Base-by-base conservation (phyloP, 768 basidiomycete genomes). In the Paxillus ammoniavirescens region DNA sequence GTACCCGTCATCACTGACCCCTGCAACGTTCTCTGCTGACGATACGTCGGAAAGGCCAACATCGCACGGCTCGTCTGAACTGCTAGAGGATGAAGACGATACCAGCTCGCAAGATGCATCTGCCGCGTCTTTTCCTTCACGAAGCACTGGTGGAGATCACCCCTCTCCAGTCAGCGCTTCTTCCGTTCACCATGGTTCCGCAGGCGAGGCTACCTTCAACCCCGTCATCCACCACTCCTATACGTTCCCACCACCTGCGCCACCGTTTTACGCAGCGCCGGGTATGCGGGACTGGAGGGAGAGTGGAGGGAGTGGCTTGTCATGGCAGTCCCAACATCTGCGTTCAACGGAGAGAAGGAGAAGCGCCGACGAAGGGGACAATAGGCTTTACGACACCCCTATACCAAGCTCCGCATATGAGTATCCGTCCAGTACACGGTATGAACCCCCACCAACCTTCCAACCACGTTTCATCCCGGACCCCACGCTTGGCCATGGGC, bases 241-340 rank as follows among this genome's bases (percentile, higher is more conserved):
- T 56, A 42, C 66, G 57, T 56, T 62, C 36, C 56, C 69, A 56
- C 65, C 65, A 56, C 58, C 67, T 46, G 59, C 61, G 50, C 60
- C 59, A 17, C 57, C 50, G 23, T 36, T 54, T 44, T 53, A 44
- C 44, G 23, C 65, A 62, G 26, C 41, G 50, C 45, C 56, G 42
- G 28, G 41, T 13, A 44, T 57, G 56, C 58, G 48, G 36, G 63
- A 58, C 53, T 78, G 73, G 75, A 58, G 72, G 58, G 78, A 80
- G 54, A 70, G 68, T 8, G 81, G 80, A 56, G 72, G 77, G 36
- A 77, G 79, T 7, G 74, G 72, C 28, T 77, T 78, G n/a, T 66
- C 74, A 55, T 58, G 62, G 54, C 67, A 56, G 36, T 51, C 37
- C 33, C 59, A 59, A n/a, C 30, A 45, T 35, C 40, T 30, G 18